Percentiles rank a stretch among this genome's conserved stretches.
Evolutionary conservation across 2,329 filamentous ascomycete species (phyloP).

Genomic region (Byssoonygena ceratinophila): DNA sequence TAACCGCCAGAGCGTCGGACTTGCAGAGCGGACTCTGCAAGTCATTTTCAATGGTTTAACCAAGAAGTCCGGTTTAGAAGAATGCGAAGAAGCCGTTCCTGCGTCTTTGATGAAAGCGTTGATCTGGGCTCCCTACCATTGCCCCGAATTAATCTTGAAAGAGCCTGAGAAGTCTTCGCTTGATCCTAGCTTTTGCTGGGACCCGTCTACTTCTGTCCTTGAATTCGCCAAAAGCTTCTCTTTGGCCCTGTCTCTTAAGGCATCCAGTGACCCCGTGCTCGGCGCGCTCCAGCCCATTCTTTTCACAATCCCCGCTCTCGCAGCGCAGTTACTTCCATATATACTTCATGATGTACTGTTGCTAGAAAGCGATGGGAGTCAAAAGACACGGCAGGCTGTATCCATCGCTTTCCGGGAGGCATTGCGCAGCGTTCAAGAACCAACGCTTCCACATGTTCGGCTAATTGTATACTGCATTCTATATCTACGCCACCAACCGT

Average conservation of each 20-base stretch:
- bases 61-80: constrained; percentile 23
- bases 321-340: constrained; percentile 66
- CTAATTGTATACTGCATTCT: constrained; percentile 69
- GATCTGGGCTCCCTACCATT: constrained; percentile 34
- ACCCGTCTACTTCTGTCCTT: constrained; percentile 19
- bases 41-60: constrained; percentile 31
- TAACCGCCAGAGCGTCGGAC: constrained; percentile 39
- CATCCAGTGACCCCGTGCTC: constrained; percentile 56
- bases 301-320: constrained; percentile 55
- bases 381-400: constrained; percentile 49
- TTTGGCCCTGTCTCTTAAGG: constrained; percentile 48
- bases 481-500: constrained; percentile 73
- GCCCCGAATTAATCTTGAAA: constrained; percentile 25
- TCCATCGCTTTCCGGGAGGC: constrained; percentile 57
- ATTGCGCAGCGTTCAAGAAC: constrained; percentile 41
- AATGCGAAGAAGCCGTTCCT: constrained; percentile 31
- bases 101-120: constrained; percentile 31
- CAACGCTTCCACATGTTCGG: constrained; percentile 52
- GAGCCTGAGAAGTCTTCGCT: constrained; percentile 18
- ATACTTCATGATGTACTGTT: constrained; percentile 72
- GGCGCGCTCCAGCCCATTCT: constrained; percentile 58
- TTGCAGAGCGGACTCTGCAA: constrained; percentile 38
- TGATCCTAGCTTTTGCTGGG: constrained; percentile 16
- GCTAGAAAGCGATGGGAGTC: constrained; percentile 53
- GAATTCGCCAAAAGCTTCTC: constrained; percentile 30